Percentiles rank a stretch among this genome's conserved stretches.
Evolutionary conservation across 495 filamentous ascomycete genomes (phyloP).

Genomic region (Trichoderma asperelloides): DNA sequence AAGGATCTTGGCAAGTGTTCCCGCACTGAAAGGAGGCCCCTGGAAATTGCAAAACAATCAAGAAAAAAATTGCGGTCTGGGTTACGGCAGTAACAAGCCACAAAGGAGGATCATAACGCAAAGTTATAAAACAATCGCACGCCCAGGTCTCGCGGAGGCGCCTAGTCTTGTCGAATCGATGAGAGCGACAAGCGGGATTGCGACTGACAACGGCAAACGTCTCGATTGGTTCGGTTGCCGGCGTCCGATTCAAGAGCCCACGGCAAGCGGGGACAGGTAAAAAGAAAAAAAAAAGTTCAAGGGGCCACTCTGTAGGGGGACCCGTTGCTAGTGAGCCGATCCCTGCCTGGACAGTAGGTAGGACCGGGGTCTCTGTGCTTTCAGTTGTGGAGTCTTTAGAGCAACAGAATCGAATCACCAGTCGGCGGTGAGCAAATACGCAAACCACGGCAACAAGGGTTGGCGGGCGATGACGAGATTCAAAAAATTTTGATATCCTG

Average conservation of each 20-base stretch:
- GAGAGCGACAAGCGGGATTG: conserved; percentile 6
- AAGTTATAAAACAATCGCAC: conserved; percentile 1
- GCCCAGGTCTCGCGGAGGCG: background rate
- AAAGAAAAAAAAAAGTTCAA: background rate
- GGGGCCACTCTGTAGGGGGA: background rate
- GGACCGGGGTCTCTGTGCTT: background rate
- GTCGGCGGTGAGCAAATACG: background rate
- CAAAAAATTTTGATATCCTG: conserved; percentile 2
- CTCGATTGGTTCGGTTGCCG: background rate
- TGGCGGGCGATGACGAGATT: conserved; percentile 1
- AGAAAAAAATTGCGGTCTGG: background rate
- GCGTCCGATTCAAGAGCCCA: background rate
- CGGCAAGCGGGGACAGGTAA: background rate
- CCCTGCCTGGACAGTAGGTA: background rate
- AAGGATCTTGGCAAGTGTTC: background rate
- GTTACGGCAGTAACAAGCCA: background rate
- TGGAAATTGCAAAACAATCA: background rate
- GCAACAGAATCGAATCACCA: background rate
- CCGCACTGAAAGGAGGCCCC: background rate
- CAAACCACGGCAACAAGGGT: background rate
- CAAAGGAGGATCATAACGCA: background rate
- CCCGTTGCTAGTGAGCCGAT: conserved; percentile 3
- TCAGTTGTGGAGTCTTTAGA: background rate
- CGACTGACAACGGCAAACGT: background rate
- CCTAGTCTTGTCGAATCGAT: background rate